phyloP scores from a whole-genome alignment of 371 early-diverging fungal genomes.

The Polyrhizophydium stewartii region DNA sequence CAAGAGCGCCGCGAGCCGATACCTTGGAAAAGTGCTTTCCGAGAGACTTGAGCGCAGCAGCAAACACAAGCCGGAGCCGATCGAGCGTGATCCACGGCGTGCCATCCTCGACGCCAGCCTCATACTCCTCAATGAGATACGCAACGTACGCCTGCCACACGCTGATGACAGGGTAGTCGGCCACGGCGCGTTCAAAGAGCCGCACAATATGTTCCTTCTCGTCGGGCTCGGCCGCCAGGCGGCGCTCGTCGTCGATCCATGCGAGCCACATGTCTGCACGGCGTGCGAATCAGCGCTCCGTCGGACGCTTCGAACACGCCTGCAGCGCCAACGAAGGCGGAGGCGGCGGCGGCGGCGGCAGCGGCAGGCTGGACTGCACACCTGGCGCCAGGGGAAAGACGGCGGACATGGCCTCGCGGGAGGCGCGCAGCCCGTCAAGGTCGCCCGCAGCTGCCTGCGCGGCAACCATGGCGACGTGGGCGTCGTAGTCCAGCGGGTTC shows the following conservation, averaged over 20 bases:
- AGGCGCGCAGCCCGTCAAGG: slow-evolving; percentile 43
- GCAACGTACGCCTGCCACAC: slow-evolving; percentile 54
- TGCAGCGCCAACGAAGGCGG: too few relatives aligned
- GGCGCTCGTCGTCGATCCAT: slow-evolving; percentile 59
- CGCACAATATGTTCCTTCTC: slow-evolving; percentile 34
- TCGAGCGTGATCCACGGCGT: slow-evolving; percentile 27
- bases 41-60: slow-evolving; percentile 39
- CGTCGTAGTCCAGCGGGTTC: slow-evolving; percentile 32
- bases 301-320: too few relatives aligned
- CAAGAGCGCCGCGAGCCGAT: too few relatives aligned
- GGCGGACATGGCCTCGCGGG: slow-evolving; percentile 51
- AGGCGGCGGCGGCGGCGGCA: too few relatives aligned
- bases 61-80: slow-evolving; percentile 34
- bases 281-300: neutral
- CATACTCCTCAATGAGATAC: slow-evolving; percentile 32
- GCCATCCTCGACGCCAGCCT: slow-evolving; percentile 14
- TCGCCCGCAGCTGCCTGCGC: slow-evolving; percentile 10
- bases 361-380: slow-evolving; percentile 13
- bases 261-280: slow-evolving; percentile 58
- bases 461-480: slow-evolving; percentile 25
- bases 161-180: slow-evolving; percentile 60
- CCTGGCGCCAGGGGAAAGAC: slow-evolving; percentile 59
- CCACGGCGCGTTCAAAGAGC: slow-evolving; percentile 43
- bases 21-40: slow-evolving; percentile 46
- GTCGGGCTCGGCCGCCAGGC: slow-evolving; percentile 27